Evolutionary conservation across 148 eudicot genomes (phyloP).

Genomic region (Rhododendron williamsianum): DNA sequence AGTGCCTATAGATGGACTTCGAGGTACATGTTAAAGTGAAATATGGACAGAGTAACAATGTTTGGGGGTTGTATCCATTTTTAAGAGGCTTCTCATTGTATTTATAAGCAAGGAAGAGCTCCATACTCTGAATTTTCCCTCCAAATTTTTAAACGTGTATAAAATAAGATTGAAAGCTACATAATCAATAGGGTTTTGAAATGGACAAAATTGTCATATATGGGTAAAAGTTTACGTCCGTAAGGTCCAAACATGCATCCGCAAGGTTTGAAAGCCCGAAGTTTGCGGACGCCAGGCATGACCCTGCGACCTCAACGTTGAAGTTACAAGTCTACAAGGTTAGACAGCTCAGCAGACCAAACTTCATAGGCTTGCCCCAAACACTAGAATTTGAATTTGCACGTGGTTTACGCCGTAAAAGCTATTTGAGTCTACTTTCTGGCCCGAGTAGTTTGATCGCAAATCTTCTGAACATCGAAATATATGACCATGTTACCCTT

Average conservation of each 20-base stretch:
- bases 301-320: not conserved
- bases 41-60: not conserved
- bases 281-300: not conserved
- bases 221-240: not conserved
- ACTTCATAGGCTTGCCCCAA: not conserved
- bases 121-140: not conserved
- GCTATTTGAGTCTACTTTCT: not conserved
- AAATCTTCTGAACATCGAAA: not conserved
- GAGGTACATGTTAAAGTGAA: not conserved
- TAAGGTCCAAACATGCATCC: not conserved
- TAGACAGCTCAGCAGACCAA: not conserved
- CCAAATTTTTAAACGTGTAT: not conserved
- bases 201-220: not conserved
- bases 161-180: not conserved
- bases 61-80: not conserved
- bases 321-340: not conserved
- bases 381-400: not conserved
- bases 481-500: not conserved
- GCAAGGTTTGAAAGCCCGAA: not conserved
- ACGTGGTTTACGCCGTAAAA: not conserved
- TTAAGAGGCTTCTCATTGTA: not conserved
- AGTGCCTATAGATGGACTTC: not conserved
- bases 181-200: not conserved
- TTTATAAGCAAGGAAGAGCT: not conserved
- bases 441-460: not conserved